These are phyloP conservation scores for Termitomyces sp. DNA, from an alignment of 768 basidiomycete species.

Conservation along the genomic window DNA sequence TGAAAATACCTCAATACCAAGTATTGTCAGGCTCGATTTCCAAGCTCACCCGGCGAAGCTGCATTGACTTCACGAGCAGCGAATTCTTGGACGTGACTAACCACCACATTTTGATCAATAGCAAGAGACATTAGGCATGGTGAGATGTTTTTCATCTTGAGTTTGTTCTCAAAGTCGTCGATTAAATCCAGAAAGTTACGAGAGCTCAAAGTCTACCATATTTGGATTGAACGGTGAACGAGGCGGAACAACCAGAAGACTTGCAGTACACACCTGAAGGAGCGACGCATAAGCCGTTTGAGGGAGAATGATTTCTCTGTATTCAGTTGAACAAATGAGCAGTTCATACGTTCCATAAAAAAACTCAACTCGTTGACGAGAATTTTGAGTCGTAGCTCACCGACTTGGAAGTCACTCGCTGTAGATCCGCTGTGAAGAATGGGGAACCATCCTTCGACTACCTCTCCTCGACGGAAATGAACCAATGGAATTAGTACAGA, in stretches of 20 bases:
- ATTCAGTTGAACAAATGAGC: slow-evolving; percentile 12
- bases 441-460: slow-evolving; percentile 84
- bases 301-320: slow-evolving; percentile 79
- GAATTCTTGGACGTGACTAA: slow-evolving; percentile 68
- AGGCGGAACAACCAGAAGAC: not conserved
- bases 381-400: slow-evolving; percentile 73
- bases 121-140: slow-evolving; percentile 66
- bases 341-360: not conserved
- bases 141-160: slow-evolving; percentile 63
- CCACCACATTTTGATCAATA: slow-evolving; percentile 58
- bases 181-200: slow-evolving; percentile 77
- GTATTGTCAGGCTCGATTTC: not conserved
- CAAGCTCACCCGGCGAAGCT: slow-evolving; percentile 56
- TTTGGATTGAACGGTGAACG: not conserved
- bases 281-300: slow-evolving; percentile 58
- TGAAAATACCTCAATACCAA: not conserved
- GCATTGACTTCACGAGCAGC: slow-evolving; percentile 70
- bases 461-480: slow-evolving; percentile 72
- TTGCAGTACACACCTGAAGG: slow-evolving; percentile 40
- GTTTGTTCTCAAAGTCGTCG: slow-evolving; percentile 60
- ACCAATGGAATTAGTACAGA: slow-evolving; percentile 58
- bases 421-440: slow-evolving; percentile 51
- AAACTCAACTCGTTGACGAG: slow-evolving; percentile 68
- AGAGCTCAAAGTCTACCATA: slow-evolving; percentile 44
- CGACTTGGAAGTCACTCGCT: slow-evolving; percentile 56